phyloP scores from a whole-genome alignment of 208 protist genomes.

The Wallacemonas sp. region DNA sequence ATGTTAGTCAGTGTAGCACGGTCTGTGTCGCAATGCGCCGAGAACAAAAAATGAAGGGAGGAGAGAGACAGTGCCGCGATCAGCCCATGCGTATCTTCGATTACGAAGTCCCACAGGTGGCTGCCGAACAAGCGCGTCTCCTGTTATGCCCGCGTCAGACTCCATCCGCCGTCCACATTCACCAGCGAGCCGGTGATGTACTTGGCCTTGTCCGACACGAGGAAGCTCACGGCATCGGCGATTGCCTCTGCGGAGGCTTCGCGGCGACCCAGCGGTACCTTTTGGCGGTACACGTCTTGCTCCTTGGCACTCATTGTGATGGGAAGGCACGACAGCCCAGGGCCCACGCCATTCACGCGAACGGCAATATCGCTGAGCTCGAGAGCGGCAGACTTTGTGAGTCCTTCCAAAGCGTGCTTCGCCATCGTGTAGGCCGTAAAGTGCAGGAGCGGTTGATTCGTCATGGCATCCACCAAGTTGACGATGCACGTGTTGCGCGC shows the following conservation, averaged over 20 bases:
- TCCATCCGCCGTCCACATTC: constrained; percentile 74
- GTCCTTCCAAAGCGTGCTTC: constrained; percentile 64
- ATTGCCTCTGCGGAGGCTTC: constrained; percentile 57
- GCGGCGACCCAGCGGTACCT: constrained; percentile 58
- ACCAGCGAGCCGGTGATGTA: constrained; percentile 71
- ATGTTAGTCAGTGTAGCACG: no score
- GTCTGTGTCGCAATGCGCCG: no score
- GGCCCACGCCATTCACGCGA: constrained; percentile 73
- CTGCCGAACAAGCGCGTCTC: no score
- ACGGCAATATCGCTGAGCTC: constrained; percentile 62
- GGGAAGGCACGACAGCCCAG: constrained; percentile 53
- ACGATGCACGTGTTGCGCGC: constrained; percentile 38
- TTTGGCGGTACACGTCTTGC: constrained; percentile 34
- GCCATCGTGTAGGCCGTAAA: constrained; percentile 79
- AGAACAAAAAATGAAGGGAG: no score
- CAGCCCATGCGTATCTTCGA: no score
- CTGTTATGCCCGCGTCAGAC: constrained; percentile 47
- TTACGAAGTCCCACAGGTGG: no score
- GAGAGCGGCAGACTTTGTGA: constrained; percentile 64
- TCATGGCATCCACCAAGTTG: constrained; percentile 77
- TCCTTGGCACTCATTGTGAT: constrained; percentile 31
- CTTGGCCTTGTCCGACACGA: constrained; percentile 50
- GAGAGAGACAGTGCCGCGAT: no score
- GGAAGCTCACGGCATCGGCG: constrained; percentile 50
- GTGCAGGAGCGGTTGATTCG: constrained; percentile 45